Evolutionary conservation across 2,329 filamentous ascomycete genomes (phyloP).

Genomic region (Knoxdaviesia capensis): DNA sequence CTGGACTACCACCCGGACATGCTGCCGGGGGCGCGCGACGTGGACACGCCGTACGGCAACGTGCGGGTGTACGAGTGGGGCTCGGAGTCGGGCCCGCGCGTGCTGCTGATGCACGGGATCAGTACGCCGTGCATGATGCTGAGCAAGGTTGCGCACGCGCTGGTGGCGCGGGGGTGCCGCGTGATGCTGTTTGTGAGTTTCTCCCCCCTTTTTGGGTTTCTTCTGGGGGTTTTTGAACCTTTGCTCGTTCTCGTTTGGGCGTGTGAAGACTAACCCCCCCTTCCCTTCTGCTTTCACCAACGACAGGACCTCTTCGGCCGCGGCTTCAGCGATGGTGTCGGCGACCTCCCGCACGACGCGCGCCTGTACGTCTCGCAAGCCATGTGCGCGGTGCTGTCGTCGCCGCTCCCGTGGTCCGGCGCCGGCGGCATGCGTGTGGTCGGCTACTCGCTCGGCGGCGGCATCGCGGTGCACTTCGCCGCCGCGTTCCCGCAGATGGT

Average conservation of each 20-base stretch:
- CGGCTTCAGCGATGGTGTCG: constrained; percentile 44
- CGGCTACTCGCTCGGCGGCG: constrained; percentile 70
- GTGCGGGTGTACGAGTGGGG: constrained; percentile 73
- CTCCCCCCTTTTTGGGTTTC: no score
- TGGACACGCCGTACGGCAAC: constrained; percentile 52
- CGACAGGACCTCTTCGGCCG: constrained; percentile 45
- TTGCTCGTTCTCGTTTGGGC: no score
- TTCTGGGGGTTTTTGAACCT: no score
- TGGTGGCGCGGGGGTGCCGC: constrained; percentile 50
- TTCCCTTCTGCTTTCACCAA: constrained; percentile 2
- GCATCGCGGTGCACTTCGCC: constrained; percentile 55
- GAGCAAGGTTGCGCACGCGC: constrained; percentile 40
- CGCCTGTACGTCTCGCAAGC: constrained; percentile 55
- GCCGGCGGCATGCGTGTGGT: constrained; percentile 39
- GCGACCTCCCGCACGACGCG: constrained; percentile 50
- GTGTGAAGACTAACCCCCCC: neutral
- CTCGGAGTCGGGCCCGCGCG: constrained; percentile 49
- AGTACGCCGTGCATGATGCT: constrained; percentile 63
- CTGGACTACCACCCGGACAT: constrained; percentile 43
- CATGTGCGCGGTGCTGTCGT: constrained; percentile 49
- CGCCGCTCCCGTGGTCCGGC: constrained; percentile 46
- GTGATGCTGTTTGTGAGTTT: constrained; percentile 54
- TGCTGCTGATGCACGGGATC: constrained; percentile 67
- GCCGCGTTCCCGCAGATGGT: constrained; percentile 52
- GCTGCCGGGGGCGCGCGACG: constrained; percentile 54